Base-by-base conservation (phyloP, 2,329 filamentous ascomycete species). In the Epichloe sp. region DNA sequence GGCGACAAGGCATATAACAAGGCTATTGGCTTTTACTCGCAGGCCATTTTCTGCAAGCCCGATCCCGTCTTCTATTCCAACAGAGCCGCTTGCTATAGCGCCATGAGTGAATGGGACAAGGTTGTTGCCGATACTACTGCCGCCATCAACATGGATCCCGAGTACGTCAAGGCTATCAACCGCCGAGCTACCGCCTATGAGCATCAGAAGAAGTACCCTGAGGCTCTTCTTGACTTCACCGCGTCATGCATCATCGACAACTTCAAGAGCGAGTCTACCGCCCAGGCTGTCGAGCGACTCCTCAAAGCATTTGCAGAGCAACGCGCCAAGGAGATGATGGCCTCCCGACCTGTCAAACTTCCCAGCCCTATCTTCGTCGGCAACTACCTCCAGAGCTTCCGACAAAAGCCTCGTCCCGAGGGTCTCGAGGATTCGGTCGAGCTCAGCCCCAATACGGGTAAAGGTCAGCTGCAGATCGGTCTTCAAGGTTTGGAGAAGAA, bases 41-140 rank as follows among this genome's bases (percentile, higher is more conserved):
- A 95, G 73, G 93, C 93, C 48, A 95, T 98, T 61, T 74, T 97
- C 48, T 97, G 93, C 84, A 95, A 93, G 73, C 85, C 90, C 52
- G 93, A 98, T 64, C 89, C 93, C 35, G 90, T 98, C 67, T 98
- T 93, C 77, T 98, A 94, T 78, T 97, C 93, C 57, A 98, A 98
- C 78, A 86, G 93, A 61, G 93, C 93, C 52, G 93, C 93, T 50
- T 98, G 93, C 78, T 94, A 89, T 74, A 97, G 95, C 67, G 89
- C 93, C 58, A 82, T 93, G 65, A 83, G 82, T 57, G 79, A 95
- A 62, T 98, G 91, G 89, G 85, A 94, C 47, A 91, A 93, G 75
- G 93, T 97, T 52, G 86, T 98, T 56, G 91, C 95, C 63, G 93
- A 98, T 66, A 97, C 93, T 52, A 96, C 88, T 35, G 91, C 93